A percentile compares a stretch with the other conserved stretches of the same genome.
These are phyloP conservation scores for Fusarium sp. DNA, from an alignment of 2,329 filamentous ascomycete genomes.

Conservation along the genomic window DNA sequence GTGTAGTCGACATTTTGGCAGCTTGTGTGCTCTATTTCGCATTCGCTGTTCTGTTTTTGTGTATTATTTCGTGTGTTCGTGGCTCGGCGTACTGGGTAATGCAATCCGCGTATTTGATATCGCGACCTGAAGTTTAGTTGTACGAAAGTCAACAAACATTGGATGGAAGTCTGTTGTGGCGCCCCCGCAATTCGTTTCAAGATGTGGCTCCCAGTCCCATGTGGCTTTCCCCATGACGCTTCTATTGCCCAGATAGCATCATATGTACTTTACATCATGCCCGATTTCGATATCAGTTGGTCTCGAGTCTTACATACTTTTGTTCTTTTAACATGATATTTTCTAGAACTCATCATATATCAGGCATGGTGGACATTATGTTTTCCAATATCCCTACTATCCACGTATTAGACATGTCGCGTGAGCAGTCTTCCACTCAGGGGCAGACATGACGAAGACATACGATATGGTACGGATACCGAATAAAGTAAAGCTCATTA, in stretches of 20 bases:
- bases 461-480: not conserved
- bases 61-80: not conserved
- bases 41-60: not conserved
- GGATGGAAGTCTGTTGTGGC: slow-evolving; percentile 19
- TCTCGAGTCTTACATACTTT: too few species aligned
- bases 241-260: not conserved
- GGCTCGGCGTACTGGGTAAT: not conserved
- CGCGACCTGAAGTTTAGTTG: slow-evolving; percentile 5
- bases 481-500: not conserved
- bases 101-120: not conserved
- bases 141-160: slow-evolving; percentile 32
- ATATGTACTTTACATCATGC: not conserved
- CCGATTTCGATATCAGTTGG: not conserved
- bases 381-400: not conserved
- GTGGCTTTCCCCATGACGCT: slow-evolving; percentile 20
- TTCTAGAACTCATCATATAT: not conserved
- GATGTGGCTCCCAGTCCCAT: slow-evolving; percentile 15
- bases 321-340: not conserved
- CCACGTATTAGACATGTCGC: not conserved
- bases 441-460: not conserved
- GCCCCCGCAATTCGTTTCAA: slow-evolving; percentile 9
- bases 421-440: not conserved
- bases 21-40: not conserved
- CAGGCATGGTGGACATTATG: not conserved
- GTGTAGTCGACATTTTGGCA: slow-evolving; percentile 42